Evolutionary conservation across 139 green algal species (phyloP).

Genomic region (Auxenochlorella pyrenoidosa): DNA sequence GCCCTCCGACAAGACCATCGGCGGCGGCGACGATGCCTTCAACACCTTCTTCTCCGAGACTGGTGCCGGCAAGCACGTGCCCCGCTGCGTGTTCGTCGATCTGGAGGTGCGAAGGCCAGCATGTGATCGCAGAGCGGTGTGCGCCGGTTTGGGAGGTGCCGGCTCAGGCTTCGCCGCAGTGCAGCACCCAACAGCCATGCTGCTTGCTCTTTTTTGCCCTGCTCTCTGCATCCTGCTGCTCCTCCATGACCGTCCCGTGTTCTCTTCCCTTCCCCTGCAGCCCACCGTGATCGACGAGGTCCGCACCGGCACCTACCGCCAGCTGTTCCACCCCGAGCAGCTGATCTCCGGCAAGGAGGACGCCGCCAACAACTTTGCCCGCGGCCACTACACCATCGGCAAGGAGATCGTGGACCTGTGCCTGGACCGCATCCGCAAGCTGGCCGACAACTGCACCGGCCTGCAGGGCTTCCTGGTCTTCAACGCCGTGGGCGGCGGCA

Average conservation of each 20-base stretch:
- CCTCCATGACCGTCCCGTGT: background rate
- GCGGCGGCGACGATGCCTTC: constrained; percentile 91
- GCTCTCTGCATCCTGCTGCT: background rate
- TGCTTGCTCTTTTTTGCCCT: background rate
- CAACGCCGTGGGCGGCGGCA: constrained; percentile 96
- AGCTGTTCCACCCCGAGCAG: constrained; percentile 99
- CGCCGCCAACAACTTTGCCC: constrained; percentile 89
- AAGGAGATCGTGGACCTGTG: constrained; percentile 98
- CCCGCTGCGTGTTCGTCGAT: constrained; percentile 94
- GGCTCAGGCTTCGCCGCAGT: background rate
- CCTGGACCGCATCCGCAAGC: constrained; percentile 96
- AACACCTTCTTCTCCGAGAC: constrained; percentile 99
- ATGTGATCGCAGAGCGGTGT: too few relatives aligned
- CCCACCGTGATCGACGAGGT: constrained; percentile 97
- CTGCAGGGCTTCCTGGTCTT: constrained; percentile 98
- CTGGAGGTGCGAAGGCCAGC: constrained; percentile 82
- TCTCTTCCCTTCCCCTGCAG: constrained; percentile 35
- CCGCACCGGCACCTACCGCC: constrained; percentile 94
- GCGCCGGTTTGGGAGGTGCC: too few relatives aligned
- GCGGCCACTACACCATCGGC: constrained; percentile 93
- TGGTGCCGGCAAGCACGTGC: constrained; percentile 95
- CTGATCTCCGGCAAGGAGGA: constrained; percentile 98
- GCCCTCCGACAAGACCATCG: constrained; percentile 95
- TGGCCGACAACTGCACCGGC: constrained; percentile 97
- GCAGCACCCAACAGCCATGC: background rate